Conservation (phyloP, 441 rosid species). For the Biscutella auriculata region DNA sequence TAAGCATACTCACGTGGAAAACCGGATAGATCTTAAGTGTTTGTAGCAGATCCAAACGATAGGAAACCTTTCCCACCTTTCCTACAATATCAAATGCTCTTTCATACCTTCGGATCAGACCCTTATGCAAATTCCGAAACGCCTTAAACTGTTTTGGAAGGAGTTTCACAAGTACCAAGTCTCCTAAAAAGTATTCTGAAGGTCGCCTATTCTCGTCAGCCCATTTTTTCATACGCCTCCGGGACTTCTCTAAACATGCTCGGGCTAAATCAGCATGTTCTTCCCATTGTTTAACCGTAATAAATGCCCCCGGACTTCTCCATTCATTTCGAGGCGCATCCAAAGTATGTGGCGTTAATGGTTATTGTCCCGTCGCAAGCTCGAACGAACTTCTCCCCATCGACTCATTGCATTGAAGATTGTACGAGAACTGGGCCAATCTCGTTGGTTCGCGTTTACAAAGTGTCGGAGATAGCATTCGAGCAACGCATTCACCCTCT, state of each 20-base stretch:
- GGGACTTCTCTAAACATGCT: neutral
- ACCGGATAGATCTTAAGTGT: too few relatives aligned
- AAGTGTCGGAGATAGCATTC: neutral
- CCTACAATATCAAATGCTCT: too few relatives aligned
- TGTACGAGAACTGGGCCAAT: neutral
- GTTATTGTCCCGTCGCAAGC: neutral
- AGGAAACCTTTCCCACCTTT: too few relatives aligned
- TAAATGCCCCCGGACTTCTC: neutral
- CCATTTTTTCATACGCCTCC: too few relatives aligned
- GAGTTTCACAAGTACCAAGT: too few relatives aligned
- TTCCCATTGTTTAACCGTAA: neutral
- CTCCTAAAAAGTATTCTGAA: too few relatives aligned
- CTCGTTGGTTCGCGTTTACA: neutral
- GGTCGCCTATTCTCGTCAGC: too few relatives aligned
- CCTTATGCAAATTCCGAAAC: too few relatives aligned
- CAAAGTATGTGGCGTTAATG: neutral
- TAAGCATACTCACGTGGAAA: too few relatives aligned
- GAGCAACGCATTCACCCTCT: neutral
- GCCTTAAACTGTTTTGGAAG: too few relatives aligned
- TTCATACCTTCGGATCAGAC: too few relatives aligned
- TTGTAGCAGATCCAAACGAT: too few relatives aligned
- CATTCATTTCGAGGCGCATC: neutral
- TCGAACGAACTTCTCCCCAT: neutral
- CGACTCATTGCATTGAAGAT: neutral
- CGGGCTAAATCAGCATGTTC: neutral